A percentile compares a stretch with the other conserved stretches of the same genome.
phyloP scores from a whole-genome alignment of 495 filamentous ascomycete species.

The Xanthoparmelia taractica region DNA sequence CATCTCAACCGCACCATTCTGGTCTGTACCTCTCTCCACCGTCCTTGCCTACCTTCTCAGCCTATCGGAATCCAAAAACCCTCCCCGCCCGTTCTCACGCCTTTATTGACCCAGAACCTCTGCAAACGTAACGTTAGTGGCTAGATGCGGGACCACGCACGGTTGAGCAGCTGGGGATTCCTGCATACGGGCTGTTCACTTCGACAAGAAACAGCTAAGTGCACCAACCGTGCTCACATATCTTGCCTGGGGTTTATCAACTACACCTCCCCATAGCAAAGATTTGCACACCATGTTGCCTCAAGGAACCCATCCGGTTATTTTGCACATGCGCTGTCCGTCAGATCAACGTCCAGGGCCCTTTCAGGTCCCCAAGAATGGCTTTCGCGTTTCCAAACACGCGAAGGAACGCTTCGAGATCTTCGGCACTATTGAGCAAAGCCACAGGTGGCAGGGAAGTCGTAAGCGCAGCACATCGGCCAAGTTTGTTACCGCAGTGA shows the following conservation, averaged over 20 bases:
- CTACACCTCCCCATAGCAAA: conserved; percentile 25
- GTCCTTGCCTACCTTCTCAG: conserved; percentile 19
- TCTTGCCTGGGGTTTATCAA: conserved; percentile 35
- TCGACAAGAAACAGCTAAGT: conserved; percentile 35
- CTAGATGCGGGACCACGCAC: conserved; percentile 36
- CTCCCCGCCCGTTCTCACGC: conserved; percentile 34
- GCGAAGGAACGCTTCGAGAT: too few species aligned
- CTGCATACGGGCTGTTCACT: conserved; percentile 38
- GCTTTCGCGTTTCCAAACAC: too few species aligned
- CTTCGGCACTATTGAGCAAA: too few species aligned
- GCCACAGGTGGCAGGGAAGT: neutral
- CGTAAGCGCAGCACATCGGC: conserved; percentile 1
- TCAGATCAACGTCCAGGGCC: too few species aligned
- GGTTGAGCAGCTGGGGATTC: conserved; percentile 45
- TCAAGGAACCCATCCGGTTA: too few species aligned
- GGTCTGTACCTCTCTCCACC: conserved; percentile 37
- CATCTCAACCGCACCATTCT: conserved; percentile 41
- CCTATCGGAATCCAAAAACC: conserved; percentile 29
- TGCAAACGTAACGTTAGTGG: conserved; percentile 32
- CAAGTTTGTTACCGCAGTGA: neutral
- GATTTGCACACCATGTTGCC: too few species aligned
- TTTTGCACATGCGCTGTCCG: too few species aligned
- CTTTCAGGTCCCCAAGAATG: too few species aligned
- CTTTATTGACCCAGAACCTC: conserved; percentile 37
- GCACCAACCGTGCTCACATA: conserved; percentile 31